Evolutionary conservation across 257 asterid species (phyloP).

Genomic region (Petunia secreta): DNA sequence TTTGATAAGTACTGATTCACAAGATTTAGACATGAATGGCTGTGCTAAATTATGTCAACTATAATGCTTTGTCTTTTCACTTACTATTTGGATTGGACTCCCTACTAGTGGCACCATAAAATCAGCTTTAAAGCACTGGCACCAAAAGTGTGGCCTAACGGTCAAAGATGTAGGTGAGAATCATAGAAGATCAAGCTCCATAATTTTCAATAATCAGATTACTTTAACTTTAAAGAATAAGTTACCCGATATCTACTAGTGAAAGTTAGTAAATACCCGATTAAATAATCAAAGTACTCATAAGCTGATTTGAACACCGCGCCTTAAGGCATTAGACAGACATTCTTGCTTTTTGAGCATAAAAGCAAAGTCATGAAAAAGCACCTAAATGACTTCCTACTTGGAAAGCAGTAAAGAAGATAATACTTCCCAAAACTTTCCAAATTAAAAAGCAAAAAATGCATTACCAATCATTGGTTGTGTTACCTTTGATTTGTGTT

Average conservation of each 20-base stretch:
- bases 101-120: neutral
- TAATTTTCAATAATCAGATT: too few species aligned
- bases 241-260: too few species aligned
- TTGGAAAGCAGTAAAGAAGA: conserved; percentile 35
- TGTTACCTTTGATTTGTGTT: neutral
- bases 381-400: conserved; percentile 35
- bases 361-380: neutral
- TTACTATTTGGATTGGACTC: conserved; percentile 20
- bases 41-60: conserved; percentile 17
- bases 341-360: conserved; percentile 1
- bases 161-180: too few species aligned
- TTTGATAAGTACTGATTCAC: neutral
- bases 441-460: neutral
- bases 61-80: neutral
- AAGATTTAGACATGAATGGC: conserved; percentile 29
- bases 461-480: neutral
- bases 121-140: too few species aligned
- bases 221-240: too few species aligned
- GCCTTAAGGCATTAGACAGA: too few species aligned
- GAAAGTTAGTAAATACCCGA: too few species aligned
- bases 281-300: too few species aligned
- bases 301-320: too few species aligned
- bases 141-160: too few species aligned
- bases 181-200: too few species aligned
- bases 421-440: neutral